Percentiles rank a stretch among this genome's conserved stretches.
Evolutionary conservation across 768 basidiomycete species (phyloP).

Genomic region (Mycena amicta): DNA sequence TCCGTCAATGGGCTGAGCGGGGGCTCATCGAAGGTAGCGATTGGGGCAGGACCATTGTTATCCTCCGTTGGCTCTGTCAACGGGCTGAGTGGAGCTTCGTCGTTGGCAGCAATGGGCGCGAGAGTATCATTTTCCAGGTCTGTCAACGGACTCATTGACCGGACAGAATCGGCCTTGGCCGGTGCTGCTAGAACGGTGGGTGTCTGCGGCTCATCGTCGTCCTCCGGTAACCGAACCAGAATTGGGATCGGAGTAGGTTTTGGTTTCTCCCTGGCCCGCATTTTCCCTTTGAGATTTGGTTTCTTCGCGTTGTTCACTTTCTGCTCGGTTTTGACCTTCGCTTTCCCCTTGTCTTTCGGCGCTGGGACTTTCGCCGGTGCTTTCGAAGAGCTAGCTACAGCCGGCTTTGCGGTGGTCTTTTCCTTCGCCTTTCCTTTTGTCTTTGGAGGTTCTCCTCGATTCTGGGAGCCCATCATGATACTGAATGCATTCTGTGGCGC

Average conservation of each 20-base stretch:
- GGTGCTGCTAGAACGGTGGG: conserved; percentile 7
- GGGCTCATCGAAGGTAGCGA: not conserved
- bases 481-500: conserved; percentile 37
- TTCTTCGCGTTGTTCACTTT: conserved; percentile 24
- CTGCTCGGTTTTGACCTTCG: conserved; percentile 21
- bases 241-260: conserved; percentile 32
- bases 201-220: conserved; percentile 16
- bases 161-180: not conserved
- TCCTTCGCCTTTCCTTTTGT: conserved; percentile 27
- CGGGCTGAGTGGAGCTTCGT: conserved; percentile 9
- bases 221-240: conserved; percentile 33
- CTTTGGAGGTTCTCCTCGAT: conserved; percentile 21
- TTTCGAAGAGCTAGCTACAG: conserved; percentile 14
- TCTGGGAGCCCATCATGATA: conserved; percentile 33
- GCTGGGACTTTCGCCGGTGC: not conserved
- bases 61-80: conserved; percentile 7
- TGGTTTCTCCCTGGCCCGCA: conserved; percentile 36
- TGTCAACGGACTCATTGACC: conserved; percentile 17
- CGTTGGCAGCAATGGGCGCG: not conserved
- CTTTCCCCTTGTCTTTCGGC: conserved; percentile 22
- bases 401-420: conserved; percentile 10
- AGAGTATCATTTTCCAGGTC: conserved; percentile 3
- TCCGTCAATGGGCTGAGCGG: not conserved
- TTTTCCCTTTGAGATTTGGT: conserved; percentile 38
- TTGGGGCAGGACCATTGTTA: conserved; percentile 10